phyloP scores from a whole-genome alignment of 805 yeast genomes.

The Candida piceae region DNA sequence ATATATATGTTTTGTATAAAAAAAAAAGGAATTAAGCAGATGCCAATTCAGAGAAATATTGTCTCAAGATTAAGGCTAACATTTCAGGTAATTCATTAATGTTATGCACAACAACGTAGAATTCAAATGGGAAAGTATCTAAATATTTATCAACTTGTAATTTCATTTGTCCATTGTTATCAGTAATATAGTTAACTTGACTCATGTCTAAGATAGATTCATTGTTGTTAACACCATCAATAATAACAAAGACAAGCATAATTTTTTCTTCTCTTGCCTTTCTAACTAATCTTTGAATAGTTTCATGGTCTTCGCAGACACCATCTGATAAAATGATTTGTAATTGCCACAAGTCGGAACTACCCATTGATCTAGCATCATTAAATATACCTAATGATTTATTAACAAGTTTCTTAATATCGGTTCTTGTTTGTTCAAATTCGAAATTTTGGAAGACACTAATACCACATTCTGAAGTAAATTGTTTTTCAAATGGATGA shows the following conservation, averaged over 20 bases:
- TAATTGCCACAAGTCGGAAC: constrained; percentile 80
- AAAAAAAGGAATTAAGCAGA: constrained; percentile 7
- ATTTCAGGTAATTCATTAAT: constrained; percentile 88
- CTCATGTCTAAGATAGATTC: constrained; percentile 93
- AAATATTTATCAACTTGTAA: constrained; percentile 78
- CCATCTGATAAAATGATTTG: constrained; percentile 95
- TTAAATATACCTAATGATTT: constrained; percentile 71
- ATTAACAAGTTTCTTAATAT: constrained; percentile 67
- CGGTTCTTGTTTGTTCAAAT: constrained; percentile 83
- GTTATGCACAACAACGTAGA: constrained; percentile 88
- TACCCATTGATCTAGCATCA: constrained; percentile 39
- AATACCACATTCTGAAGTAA: constrained; percentile 79
- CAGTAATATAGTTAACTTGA: constrained; percentile 80
- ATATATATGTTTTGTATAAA: no score
- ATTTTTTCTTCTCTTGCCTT: constrained; percentile 87
- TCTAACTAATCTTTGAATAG: constrained; percentile 77
- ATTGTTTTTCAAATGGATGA: constrained; percentile 85
- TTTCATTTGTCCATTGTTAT: constrained; percentile 61
- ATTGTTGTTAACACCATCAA: constrained; percentile 80
- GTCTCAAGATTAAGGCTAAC: constrained; percentile 83
- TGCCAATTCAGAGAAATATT: constrained; percentile 77
- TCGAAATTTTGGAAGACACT: constrained; percentile 81
- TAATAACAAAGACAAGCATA: constrained; percentile 90
- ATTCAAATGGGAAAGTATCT: constrained; percentile 95
- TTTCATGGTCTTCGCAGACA: constrained; percentile 91